Evolutionary conservation across 495 filamentous ascomycete genomes (phyloP).

Genomic region (Penicillium cataractarum): DNA sequence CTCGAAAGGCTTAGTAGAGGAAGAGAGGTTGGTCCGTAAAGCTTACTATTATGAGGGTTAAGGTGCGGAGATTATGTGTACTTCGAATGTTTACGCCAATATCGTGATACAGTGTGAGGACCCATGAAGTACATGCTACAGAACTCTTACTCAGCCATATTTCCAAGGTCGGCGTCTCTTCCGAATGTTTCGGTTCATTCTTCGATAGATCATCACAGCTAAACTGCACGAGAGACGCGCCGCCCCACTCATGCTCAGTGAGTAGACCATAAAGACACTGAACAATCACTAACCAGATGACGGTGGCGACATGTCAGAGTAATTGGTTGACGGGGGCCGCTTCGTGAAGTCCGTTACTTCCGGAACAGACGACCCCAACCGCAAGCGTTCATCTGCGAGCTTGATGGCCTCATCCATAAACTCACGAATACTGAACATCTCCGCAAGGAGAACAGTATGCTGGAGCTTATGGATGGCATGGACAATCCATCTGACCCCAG

Average conservation of each 20-base stretch:
- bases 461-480: conserved; percentile 12
- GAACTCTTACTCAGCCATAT: no score
- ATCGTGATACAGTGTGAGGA: no score
- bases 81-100: background rate
- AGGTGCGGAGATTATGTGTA: background rate
- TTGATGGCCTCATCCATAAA: conserved; percentile 20
- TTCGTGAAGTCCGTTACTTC: background rate
- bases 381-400: conserved; percentile 18
- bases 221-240: no score
- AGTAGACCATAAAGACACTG: no score
- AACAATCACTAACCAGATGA: background rate
- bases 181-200: no score
- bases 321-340: background rate
- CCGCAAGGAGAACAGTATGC: conserved; percentile 3
- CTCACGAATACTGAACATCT: conserved; percentile 14
- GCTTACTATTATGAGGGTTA: background rate
- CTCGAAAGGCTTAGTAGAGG: background rate
- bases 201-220: no score
- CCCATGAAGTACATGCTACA: no score
- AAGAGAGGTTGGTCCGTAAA: background rate
- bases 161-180: no score
- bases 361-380: background rate
- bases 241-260: no score
- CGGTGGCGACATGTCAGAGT: no score
- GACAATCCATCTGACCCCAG: conserved; percentile 24